A percentile compares a stretch with the other conserved stretches of the same genome.
phyloP scores from a whole-genome alignment of 345 rosid genomes.

The Angophora floribunda region DNA sequence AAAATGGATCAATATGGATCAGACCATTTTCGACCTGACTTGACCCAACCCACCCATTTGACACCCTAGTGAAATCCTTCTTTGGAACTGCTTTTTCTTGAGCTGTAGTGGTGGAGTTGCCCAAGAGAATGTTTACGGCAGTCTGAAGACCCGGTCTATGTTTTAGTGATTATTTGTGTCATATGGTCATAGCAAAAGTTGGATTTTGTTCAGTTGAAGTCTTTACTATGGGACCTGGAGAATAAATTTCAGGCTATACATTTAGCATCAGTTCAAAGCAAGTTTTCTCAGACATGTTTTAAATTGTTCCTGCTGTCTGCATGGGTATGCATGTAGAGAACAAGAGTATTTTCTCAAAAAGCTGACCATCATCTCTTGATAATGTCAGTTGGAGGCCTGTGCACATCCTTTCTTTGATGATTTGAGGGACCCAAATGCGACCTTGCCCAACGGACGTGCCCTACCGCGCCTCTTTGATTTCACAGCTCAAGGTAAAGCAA shows the following conservation, averaged over 20 bases:
- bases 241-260: not conserved
- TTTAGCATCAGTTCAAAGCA: not conserved
- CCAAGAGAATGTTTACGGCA: not conserved
- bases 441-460: conserved; percentile 85
- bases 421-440: conserved; percentile 61
- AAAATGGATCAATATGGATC: too few species aligned
- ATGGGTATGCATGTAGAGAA: not conserved
- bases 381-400: conserved; percentile 85
- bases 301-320: not conserved
- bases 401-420: conserved; percentile 95
- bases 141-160: not conserved
- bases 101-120: not conserved
- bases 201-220: not conserved
- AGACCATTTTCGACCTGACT: too few species aligned
- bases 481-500: conserved; percentile 71
- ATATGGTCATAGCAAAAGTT: not conserved
- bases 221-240: not conserved
- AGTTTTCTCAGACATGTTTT: not conserved
- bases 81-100: not conserved
- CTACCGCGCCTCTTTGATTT: conserved; percentile 86
- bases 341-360: not conserved
- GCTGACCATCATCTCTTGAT: not conserved
- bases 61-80: not conserved
- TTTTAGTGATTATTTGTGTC: not conserved
- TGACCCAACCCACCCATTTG: too few species aligned